Base-by-base conservation (phyloP, 2,329 filamentous ascomycete species). In the Fusarium poae region DNA sequence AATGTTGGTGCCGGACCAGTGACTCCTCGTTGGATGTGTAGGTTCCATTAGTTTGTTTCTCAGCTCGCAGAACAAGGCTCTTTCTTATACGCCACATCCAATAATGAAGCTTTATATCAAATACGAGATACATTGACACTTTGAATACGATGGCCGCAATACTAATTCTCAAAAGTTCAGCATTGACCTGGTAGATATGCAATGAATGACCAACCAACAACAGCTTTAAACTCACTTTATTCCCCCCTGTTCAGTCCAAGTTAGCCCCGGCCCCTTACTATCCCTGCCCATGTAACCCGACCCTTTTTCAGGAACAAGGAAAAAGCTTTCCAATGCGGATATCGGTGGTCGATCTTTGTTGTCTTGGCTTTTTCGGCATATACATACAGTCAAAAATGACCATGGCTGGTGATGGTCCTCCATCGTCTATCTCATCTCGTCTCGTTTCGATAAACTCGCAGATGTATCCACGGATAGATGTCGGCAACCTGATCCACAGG, bases 211-310 rank as follows among this genome's bases (percentile, higher is more conserved):
- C 39, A 42, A 29, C 45, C 45, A 67, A 37, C 35, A 67, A 37
- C 35, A 48, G 53, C 35, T 34, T 34, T 55, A 53, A 70, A 59
- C 25, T 45, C 43, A 30, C 27, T 30, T 45, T 10, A 20, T 21
- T 51, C 34, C 60, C 49, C 54, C 61, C 40, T 21, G 46, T 27
- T 25, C 23, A 63, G 67, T 67, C 39, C 12, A 58, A 56, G 48
- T 21, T 52, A 51, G 34, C 62, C 42, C 55, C 37, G 46, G 60
- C 57, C 67, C 67, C 64, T 66, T 69, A 56, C 27, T 45, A 55
- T 48, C 66, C 62, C 53, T 67, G 54, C 15, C 53, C 66, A 67
- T 58, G 57, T 45, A 46, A 12, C 56, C 67, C 50, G 39, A 53
- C 21, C 53, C 30, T 59, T 55, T 70, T 52, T 42, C 42, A 64